Evolutionary conservation across 2,329 filamentous ascomycete genomes (phyloP), one percentile per base, ranked within the genome.

Genomic region (Apiospora marii): DNA sequence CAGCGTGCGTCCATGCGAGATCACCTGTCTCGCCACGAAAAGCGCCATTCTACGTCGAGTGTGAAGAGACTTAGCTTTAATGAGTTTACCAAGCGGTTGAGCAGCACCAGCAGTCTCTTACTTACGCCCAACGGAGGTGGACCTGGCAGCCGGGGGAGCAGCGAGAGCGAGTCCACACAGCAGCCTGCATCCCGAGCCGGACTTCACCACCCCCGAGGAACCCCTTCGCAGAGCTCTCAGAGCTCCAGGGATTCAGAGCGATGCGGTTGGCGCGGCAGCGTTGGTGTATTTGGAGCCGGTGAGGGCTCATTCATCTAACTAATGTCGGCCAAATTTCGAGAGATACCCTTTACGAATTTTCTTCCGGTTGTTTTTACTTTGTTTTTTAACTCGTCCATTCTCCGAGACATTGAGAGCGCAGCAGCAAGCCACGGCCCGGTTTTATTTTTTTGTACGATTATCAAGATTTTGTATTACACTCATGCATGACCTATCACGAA

Each of bases 81-180:
- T 76, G 90, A 92, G 71, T 89, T 91, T 74, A 87, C 88, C 67
- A 89, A 88, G 79, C 84, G 88, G 74, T 80, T 92, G 71, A 91
- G 88, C 76, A 90, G 87, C 79, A 90, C 88, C 70, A 90, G 88
- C 78, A 90, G 87, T 79, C 81, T 90, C 78, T 83, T 92, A 70
- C 83, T 91, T 67, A 84, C 90, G 71, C 88, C 91, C 82, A 88
- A 88, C 73, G 83, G 84, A 73, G 86, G 84, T 73, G 81, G 68
- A 3, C 46, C 81, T 73, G 81, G 81, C 74, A 88, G 86, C 81
- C 87, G 84, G 78, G 81, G 84, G 70, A 82, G 83, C 71, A 87
- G 86, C 79, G 87, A 88, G 73, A 76, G 82, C 73, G 85, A 87
- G 27, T 70, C 73, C 69, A 44, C 76, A 74, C 83, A 84, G 73